These are phyloP conservation scores for Calonectria pseudoturangicola DNA, from an alignment of 2,329 filamentous ascomycete species.

Conservation along the genomic window DNA sequence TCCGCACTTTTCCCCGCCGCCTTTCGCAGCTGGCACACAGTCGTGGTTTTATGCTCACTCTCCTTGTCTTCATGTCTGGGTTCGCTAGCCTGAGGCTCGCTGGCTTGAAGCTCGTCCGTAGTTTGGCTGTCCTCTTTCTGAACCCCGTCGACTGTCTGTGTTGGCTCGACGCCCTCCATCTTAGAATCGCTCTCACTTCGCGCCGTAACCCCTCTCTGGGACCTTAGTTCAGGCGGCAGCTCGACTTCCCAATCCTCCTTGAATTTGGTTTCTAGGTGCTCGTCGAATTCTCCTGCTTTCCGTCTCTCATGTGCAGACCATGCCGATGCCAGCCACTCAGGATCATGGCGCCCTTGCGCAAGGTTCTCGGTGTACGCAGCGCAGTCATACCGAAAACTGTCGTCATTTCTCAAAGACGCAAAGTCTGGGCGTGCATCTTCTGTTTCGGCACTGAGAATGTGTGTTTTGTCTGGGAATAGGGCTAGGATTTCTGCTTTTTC, in stretches of 20 bases:
- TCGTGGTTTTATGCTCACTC: conserved; percentile 15
- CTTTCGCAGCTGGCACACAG: conserved; percentile 24
- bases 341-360: conserved; percentile 68
- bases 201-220: conserved; percentile 29
- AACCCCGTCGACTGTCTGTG: neutral
- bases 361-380: conserved; percentile 68
- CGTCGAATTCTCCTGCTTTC: conserved; percentile 69
- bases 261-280: conserved; percentile 66
- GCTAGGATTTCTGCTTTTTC: conserved; percentile 61
- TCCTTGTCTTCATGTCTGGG: conserved; percentile 5
- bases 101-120: conserved; percentile 32
- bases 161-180: conserved; percentile 40
- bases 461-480: conserved; percentile 61
- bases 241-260: conserved; percentile 68
- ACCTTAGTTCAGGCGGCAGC: conserved; percentile 60
- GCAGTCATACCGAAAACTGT: conserved; percentile 68
- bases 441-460: conserved; percentile 61
- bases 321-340: conserved; percentile 71
- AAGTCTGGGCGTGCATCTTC: conserved; percentile 64
- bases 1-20: neutral
- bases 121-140: neutral
- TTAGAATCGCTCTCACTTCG: conserved; percentile 35
- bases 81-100: conserved; percentile 22
- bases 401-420: conserved; percentile 65
- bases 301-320: conserved; percentile 71